phyloP scores from a whole-genome alignment of 176 grass and related monocot species.

The Bonia amplexicaulis region DNA sequence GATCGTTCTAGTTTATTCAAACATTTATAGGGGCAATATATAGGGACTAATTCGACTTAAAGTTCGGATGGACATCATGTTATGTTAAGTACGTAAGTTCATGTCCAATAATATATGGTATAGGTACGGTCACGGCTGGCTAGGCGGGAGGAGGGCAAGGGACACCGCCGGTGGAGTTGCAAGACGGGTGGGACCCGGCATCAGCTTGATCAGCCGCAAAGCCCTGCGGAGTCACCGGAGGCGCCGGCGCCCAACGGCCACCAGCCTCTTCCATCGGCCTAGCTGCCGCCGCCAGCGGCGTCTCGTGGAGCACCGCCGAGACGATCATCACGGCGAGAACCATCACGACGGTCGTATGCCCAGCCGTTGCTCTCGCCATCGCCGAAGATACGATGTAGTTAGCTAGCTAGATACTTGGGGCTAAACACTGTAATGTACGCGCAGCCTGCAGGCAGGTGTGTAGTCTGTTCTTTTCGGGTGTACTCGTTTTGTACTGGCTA shows the following conservation, averaged over 20 bases:
- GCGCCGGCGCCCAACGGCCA: not conserved
- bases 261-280: not conserved
- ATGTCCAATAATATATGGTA: not conserved
- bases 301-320: not conserved
- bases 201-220: not conserved
- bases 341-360: not conserved
- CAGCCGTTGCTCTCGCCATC: not conserved
- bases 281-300: not conserved
- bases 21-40: not conserved
- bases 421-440: not conserved
- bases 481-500: not conserved
- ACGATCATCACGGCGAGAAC: not conserved
- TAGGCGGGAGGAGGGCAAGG: not conserved
- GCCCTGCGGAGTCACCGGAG: not conserved
- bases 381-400: not conserved
- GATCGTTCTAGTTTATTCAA: not conserved
- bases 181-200: rapidly evolving
- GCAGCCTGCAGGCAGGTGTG: not conserved
- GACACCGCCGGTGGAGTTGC: rapidly evolving
- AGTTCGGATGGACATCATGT: not conserved
- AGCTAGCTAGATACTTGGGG: not conserved
- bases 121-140: not conserved
- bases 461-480: not conserved
- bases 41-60: not conserved
- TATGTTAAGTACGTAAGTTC: not conserved